A percentile compares a stretch with the other conserved stretches of the same genome.
Conservation (phyloP, 1,139 yeast genomes). For the Saccharomycopsis hybrid region DNA sequence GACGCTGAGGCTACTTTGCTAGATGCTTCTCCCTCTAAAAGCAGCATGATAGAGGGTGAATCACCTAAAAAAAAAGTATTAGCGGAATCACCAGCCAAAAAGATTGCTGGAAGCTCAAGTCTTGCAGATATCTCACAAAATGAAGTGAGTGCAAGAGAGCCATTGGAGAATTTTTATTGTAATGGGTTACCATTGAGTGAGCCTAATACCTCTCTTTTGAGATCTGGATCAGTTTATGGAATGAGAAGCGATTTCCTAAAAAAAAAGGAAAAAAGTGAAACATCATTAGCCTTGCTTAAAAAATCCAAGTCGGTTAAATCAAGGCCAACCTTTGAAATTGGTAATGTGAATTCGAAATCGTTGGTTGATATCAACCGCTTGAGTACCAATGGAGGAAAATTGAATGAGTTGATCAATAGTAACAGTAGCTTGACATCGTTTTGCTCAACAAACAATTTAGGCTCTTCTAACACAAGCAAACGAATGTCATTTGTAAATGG, state of each 20-base stretch:
- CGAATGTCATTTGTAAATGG: constrained; percentile 2
- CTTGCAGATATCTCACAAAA: too few relatives aligned
- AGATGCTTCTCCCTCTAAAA: too few relatives aligned
- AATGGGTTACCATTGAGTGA: too few relatives aligned
- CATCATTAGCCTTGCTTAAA: background rate
- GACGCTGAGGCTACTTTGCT: constrained; percentile 4
- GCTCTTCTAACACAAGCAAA: background rate
- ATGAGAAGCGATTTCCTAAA: background rate
- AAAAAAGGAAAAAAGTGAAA: background rate
- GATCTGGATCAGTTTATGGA: too few relatives aligned
- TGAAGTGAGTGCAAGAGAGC: too few relatives aligned
- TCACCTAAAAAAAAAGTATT: too few relatives aligned
- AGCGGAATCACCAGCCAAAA: too few relatives aligned
- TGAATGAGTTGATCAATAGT: constrained; percentile 3
- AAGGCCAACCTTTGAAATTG: background rate
- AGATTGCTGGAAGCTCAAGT: too few relatives aligned
- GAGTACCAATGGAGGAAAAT: background rate
- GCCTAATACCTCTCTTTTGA: too few relatives aligned
- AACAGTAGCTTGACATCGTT: background rate
- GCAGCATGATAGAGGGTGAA: too few relatives aligned
- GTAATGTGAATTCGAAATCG: background rate
- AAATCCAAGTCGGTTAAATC: background rate
- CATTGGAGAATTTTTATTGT: too few relatives aligned
- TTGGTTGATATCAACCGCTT: background rate
- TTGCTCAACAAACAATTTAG: background rate